Evolutionary conservation across 352 stramenopile species (phyloP).

Genomic region (Phytophthora crassamura): DNA sequence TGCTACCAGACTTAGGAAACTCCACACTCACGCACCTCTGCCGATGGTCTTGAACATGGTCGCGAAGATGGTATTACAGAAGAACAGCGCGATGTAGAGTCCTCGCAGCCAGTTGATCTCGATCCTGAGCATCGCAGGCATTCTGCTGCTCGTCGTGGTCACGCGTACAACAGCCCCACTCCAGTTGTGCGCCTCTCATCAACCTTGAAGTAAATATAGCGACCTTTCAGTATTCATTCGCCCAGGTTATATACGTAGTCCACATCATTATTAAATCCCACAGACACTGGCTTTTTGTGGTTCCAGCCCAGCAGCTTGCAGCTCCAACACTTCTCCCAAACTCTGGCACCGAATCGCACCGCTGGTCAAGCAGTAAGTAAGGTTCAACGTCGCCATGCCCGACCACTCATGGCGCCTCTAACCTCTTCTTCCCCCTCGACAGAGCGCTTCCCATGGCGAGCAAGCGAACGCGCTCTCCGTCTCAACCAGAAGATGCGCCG

Average conservation of each 20-base stretch:
- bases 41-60: slow-evolving; percentile 69
- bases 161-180: not conserved
- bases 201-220: slow-evolving; percentile 18
- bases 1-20: not conserved
- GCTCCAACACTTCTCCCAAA: slow-evolving; percentile 32
- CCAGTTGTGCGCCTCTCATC: too few relatives aligned
- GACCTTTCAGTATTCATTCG: slow-evolving; percentile 30
- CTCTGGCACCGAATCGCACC: slow-evolving; percentile 39
- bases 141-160: not conserved
- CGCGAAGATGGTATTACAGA: slow-evolving; percentile 76
- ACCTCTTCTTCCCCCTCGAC: not conserved
- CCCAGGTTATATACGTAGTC: slow-evolving; percentile 1
- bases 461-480: slow-evolving; percentile 33
- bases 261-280: slow-evolving; percentile 11
- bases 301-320: slow-evolving; percentile 22
- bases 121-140: slow-evolving; percentile 13
- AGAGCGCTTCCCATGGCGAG: slow-evolving; percentile 18
- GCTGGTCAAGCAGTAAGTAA: slow-evolving; percentile 3
- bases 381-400: slow-evolving; percentile 12
- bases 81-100: slow-evolving; percentile 73
- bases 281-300: slow-evolving; percentile 33
- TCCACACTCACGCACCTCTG: slow-evolving; percentile 37
- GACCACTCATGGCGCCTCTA: slow-evolving; percentile 1
- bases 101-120: slow-evolving; percentile 48
- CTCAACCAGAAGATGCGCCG: slow-evolving; percentile 5